These are phyloP conservation scores for Macadamia integrifolia DNA, from an alignment of 164 flowering plant genomes.

Conservation along the genomic window DNA sequence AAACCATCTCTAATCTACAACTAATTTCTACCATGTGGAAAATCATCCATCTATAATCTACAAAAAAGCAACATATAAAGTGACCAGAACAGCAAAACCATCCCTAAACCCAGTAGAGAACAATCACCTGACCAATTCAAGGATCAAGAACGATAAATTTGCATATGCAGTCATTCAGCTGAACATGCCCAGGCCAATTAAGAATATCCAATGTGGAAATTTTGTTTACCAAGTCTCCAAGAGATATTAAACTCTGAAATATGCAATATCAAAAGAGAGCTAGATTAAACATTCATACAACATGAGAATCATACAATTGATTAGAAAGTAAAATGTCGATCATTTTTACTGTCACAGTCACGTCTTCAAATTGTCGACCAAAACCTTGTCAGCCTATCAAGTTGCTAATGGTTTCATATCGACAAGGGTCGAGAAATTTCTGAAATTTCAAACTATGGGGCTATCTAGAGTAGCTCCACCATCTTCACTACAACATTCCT, in stretches of 20 bases:
- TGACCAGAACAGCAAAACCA: too few relatives aligned
- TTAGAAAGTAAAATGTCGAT: too few relatives aligned
- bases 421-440: too few relatives aligned
- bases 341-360: too few relatives aligned
- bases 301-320: too few relatives aligned
- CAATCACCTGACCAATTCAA: slow-evolving; percentile 65
- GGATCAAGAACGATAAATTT: slow-evolving; percentile 59
- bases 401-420: too few relatives aligned
- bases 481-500: too few relatives aligned
- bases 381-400: too few relatives aligned
- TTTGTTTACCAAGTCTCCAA: slow-evolving; percentile 60
- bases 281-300: background rate
- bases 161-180: slow-evolving; percentile 77
- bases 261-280: slow-evolving; percentile 3
- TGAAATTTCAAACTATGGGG: too few relatives aligned
- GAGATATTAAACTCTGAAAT: slow-evolving; percentile 48
- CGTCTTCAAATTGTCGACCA: too few relatives aligned
- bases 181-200: slow-evolving; percentile 77
- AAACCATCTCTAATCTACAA: too few relatives aligned
- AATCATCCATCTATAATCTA: background rate
- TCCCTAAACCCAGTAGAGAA: background rate
- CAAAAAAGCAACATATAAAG: background rate
- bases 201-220: slow-evolving; percentile 44
- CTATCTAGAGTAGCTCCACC: too few relatives aligned
- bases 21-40: background rate